Evolutionary conservation across 2,329 filamentous ascomycete species (phyloP), one percentile per base, ranked within the genome.

Genomic region (Cadophora malorum): DNA sequence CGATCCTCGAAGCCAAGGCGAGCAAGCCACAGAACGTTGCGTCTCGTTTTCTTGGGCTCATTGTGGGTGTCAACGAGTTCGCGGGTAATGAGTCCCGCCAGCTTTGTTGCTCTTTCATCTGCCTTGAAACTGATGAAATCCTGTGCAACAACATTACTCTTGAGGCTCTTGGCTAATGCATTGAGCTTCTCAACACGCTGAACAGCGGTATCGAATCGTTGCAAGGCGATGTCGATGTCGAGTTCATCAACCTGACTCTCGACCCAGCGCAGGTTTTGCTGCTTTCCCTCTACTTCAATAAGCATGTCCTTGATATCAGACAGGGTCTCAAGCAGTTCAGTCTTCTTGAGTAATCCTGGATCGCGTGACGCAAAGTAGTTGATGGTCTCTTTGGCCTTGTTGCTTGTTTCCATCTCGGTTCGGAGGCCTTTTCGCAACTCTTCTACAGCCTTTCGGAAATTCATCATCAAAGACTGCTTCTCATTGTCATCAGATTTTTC

Each of bases 191-290:
- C 96, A 0, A 97, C 91, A 35, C 90, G 88, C 5, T 86, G 85
- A 0, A 98, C 96, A 0, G 96, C 92, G 23, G 90, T 87, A 74
- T 97, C 94, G 72, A 97, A 96, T 52, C 88, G 87, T 78, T 98
- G 95, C 62, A 97, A 85, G 0, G 96, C 95, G 75, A 99, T 94
- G 74, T 97, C 91, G 74, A 98, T 98, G 76, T 99, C 96, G 6
- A 99, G 87, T 76, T 97, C 93, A 77, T 99, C 96, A 79, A 99
- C 92, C 80, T 98, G 93, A 63, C 90, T 89, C 78, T 99, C 96
- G 0, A 99, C 93, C 93, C 93, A 97, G 64, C 95, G 91, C 58
- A 99, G 85, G 77, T 96, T 97, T 78, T 98, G 93, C 79, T 97
- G 94, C 76, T 97, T 97, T 60, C 96, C 96, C 75, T 98, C 96